phyloP scores from a whole-genome alignment of 768 basidiomycete genomes.

The Russula sp. region DNA sequence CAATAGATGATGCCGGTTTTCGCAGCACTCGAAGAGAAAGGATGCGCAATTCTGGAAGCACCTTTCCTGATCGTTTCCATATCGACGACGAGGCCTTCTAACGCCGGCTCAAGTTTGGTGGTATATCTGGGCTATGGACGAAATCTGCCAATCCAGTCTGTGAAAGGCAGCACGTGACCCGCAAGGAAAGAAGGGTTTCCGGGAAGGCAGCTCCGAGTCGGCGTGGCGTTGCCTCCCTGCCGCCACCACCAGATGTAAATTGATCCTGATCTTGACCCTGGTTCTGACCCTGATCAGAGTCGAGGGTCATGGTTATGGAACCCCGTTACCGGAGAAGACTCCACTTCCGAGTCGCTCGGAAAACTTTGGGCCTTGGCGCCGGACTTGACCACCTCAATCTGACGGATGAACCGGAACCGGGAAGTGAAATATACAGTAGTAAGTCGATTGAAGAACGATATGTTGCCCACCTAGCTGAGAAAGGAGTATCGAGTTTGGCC shows the following conservation, averaged over 20 bases:
- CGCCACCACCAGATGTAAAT: no score
- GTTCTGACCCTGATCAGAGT: neutral
- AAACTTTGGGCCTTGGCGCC: no score
- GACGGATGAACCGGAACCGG: constrained; percentile 9
- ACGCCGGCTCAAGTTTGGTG: neutral
- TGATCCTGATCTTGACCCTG: no score
- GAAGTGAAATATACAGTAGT: neutral
- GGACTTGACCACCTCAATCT: neutral
- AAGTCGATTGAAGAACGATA: constrained; percentile 5
- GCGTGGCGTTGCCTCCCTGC: neutral
- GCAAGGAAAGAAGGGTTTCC: neutral
- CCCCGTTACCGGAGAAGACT: neutral
- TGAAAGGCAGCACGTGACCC: neutral
- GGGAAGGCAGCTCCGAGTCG: neutral
- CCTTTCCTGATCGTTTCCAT: neutral
- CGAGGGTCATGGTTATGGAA: constrained; percentile 2
- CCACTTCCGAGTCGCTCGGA: constrained; percentile 4
- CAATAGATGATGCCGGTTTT: neutral
- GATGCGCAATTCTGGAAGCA: neutral
- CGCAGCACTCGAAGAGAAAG: neutral
- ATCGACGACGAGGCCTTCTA: neutral
- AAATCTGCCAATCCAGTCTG: constrained; percentile 8
- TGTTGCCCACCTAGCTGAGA: neutral
- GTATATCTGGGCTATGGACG: constrained; percentile 8
- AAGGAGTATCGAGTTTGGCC: neutral